Conservation (phyloP, 2,329 filamentous ascomycete genomes). For the Xylaria sp. region DNA sequence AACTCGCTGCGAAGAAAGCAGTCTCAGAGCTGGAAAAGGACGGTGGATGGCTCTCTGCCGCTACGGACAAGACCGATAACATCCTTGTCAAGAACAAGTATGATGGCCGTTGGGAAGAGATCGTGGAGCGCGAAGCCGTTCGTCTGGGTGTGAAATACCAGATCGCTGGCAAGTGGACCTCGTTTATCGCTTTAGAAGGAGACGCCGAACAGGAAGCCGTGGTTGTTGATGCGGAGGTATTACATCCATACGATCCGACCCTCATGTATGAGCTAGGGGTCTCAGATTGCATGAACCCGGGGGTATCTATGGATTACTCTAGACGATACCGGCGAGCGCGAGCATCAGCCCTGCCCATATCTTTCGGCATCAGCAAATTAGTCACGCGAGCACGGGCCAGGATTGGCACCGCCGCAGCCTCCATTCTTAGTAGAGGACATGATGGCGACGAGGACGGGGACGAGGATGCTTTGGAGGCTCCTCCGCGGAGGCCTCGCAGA, state of each 20-base stretch:
- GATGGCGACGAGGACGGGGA: too few relatives aligned
- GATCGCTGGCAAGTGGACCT: constrained; percentile 14
- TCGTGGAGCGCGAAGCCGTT: constrained; percentile 8
- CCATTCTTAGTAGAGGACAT: too few relatives aligned
- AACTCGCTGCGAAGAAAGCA: constrained; percentile 23
- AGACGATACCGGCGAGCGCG: too few relatives aligned
- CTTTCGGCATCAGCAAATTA: too few relatives aligned
- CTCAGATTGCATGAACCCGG: too few relatives aligned
- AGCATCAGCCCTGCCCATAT: too few relatives aligned
- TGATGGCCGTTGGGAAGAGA: constrained; percentile 5
- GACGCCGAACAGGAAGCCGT: constrained; percentile 7
- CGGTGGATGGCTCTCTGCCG: constrained; percentile 18
- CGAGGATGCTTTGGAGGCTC: too few relatives aligned
- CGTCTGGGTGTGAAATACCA: constrained; percentile 10
- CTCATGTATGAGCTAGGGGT: too few relatives aligned
- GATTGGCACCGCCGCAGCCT: too few relatives aligned
- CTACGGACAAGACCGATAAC: constrained; percentile 1
- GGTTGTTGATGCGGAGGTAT: not conserved
- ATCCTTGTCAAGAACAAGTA: constrained; percentile 7
- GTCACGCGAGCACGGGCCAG: too few relatives aligned
- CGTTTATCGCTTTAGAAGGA: constrained; percentile 11
- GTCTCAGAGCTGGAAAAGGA: constrained; percentile 24
- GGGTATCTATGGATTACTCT: too few relatives aligned
- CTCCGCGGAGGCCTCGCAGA: too few relatives aligned
- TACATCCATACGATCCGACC: not conserved